phyloP scores from a whole-genome alignment of 768 basidiomycete species.

The Leccinum disarticulatum region DNA sequence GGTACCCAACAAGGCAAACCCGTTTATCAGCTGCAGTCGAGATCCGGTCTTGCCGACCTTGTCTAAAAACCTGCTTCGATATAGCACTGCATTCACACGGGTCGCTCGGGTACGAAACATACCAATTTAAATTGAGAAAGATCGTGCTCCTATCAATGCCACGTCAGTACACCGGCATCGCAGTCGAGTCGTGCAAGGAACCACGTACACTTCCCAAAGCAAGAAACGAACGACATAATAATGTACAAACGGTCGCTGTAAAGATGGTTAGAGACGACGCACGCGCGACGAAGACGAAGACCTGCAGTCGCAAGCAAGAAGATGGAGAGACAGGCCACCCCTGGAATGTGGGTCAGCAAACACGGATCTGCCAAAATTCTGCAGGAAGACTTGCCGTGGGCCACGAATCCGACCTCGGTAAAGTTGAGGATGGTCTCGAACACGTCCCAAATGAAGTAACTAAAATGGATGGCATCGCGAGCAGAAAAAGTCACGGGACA shows the following conservation, averaged over 20 bases:
- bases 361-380: neutral
- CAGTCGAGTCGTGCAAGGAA: neutral
- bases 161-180: conserved; percentile 2
- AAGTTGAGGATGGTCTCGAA: conserved; percentile 69
- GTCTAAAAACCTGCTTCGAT: conserved; percentile 62
- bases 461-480: conserved; percentile 24
- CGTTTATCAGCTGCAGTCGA: conserved; percentile 69
- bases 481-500: neutral
- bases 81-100: neutral
- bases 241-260: conserved; percentile 69
- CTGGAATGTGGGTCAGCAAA: conserved; percentile 33
- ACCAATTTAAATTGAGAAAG: conserved; percentile 90
- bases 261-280: conserved; percentile 4
- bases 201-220: conserved; percentile 73
- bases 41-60: conserved; percentile 73
- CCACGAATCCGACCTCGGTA: conserved; percentile 69
- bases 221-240: conserved; percentile 80
- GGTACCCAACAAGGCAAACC: conserved; percentile 57
- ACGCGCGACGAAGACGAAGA: conserved; percentile 9
- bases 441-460: conserved; percentile 85
- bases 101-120: conserved; percentile 14
- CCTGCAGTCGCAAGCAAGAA: conserved; percentile 73
- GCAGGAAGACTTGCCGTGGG: conserved; percentile 55
- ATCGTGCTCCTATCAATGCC: conserved; percentile 61
- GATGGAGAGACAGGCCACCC: conserved; percentile 60